Conservation (phyloP, 371 early-diverging fungal genomes). For the Lichtheimia ornata region DNA sequence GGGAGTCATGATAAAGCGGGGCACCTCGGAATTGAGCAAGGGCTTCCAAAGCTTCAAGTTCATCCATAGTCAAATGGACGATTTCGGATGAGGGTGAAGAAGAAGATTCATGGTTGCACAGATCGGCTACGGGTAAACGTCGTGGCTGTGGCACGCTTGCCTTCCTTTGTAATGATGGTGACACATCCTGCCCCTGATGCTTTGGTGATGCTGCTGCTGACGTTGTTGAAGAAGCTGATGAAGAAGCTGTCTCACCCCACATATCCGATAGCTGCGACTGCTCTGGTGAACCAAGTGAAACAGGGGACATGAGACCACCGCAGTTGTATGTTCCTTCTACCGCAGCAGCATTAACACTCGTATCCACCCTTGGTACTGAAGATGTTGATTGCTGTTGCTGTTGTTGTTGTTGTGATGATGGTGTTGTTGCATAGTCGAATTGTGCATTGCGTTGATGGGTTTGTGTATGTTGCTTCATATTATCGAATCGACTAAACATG, state of each 20-base stretch:
- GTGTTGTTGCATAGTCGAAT: not conserved
- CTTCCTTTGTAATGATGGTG: not conserved
- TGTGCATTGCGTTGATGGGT: constrained; percentile 32
- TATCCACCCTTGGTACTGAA: not conserved
- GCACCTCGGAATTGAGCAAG: constrained; percentile 19
- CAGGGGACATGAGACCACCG: constrained; percentile 24
- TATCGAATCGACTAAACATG: constrained; percentile 62
- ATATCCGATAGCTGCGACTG: constrained; percentile 4
- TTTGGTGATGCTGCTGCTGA: not conserved
- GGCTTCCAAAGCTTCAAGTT: constrained; percentile 21
- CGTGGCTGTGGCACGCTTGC: constrained; percentile 7
- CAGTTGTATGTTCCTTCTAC: constrained; percentile 5
- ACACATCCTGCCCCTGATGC: too few species aligned
- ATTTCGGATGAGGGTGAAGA: not conserved
- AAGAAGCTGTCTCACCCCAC: not conserved
- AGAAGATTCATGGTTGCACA: constrained; percentile 8
- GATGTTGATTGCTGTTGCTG: constrained; percentile 7
- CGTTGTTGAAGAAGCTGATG: not conserved
- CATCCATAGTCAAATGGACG: constrained; percentile 21
- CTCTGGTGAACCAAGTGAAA: constrained; percentile 27
- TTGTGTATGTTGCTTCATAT: constrained; percentile 68
- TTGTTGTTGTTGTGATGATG: constrained; percentile 3
- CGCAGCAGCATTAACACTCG: not conserved
- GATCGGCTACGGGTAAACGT: constrained; percentile 19
- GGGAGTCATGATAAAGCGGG: constrained; percentile 18